These are phyloP conservation scores for Pythium aristosporum DNA, from an alignment of 352 stramenopile genomes.

Conservation along the genomic window DNA sequence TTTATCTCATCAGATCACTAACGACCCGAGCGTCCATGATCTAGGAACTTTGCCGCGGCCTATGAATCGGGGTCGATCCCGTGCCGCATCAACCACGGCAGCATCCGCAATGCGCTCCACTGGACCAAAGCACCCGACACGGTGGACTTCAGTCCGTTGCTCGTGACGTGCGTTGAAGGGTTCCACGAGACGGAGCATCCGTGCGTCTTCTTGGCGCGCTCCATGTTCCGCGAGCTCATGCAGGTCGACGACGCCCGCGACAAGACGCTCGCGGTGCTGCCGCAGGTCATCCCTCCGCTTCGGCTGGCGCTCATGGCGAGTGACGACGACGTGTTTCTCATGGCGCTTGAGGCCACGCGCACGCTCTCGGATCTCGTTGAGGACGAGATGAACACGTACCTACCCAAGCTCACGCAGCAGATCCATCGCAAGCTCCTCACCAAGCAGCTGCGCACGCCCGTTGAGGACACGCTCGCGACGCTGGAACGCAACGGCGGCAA, in stretches of 20 bases:
- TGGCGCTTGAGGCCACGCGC: slow-evolving; percentile 65
- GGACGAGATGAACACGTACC: slow-evolving; percentile 72
- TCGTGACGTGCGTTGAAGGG: slow-evolving; percentile 72
- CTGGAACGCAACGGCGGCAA: slow-evolving; percentile 74
- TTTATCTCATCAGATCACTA: neutral
- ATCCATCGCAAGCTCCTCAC: slow-evolving; percentile 72
- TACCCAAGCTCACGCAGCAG: slow-evolving; percentile 74
- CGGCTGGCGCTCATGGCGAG: slow-evolving; percentile 62
- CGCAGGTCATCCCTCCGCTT: slow-evolving; percentile 59
- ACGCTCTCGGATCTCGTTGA: slow-evolving; percentile 64
- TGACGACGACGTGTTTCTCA: slow-evolving; percentile 70
- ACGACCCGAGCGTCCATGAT: neutral
- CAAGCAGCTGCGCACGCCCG: slow-evolving; percentile 48
- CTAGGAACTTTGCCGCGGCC: slow-evolving; percentile 65
- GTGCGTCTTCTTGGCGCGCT: slow-evolving; percentile 75
- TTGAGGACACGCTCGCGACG: slow-evolving; percentile 63
- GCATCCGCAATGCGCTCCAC: slow-evolving; percentile 71
- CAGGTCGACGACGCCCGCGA: slow-evolving; percentile 56
- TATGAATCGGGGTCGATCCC: slow-evolving; percentile 72
- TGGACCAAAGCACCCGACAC: slow-evolving; percentile 67
- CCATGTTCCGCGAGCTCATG: slow-evolving; percentile 74
- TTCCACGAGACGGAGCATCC: slow-evolving; percentile 76
- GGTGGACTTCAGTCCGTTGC: slow-evolving; percentile 59
- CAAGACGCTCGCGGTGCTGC: slow-evolving; percentile 54
- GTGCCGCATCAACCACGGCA: slow-evolving; percentile 78